These are phyloP conservation scores for Prosopis cineraria DNA, from an alignment of 306 rosid genomes.

Conservation along the genomic window DNA sequence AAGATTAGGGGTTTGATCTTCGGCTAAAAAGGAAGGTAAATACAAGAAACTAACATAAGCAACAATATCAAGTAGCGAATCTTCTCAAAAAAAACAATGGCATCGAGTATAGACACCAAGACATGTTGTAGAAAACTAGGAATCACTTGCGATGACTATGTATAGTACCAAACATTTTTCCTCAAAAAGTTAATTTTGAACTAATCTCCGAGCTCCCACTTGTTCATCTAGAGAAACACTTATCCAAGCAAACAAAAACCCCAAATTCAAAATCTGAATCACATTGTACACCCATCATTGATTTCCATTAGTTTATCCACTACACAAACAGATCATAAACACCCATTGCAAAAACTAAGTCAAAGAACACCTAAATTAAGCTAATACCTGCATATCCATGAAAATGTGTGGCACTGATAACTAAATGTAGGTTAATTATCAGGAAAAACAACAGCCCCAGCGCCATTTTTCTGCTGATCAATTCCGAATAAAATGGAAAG, in stretches of 20 bases:
- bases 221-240: background rate
- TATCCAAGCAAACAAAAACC: conserved; percentile 30
- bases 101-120: background rate
- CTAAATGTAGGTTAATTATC: conserved; percentile 48
- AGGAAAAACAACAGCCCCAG: conserved; percentile 46
- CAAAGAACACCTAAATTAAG: conserved; percentile 15
- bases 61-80: background rate
- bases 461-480: conserved; percentile 50
- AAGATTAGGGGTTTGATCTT: conserved; percentile 8
- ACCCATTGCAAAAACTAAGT: conserved; percentile 2
- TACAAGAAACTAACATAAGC: background rate
- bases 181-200: background rate
- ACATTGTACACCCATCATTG: background rate
- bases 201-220: background rate
- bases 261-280: conserved; percentile 28
- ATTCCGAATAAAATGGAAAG: conserved; percentile 26
- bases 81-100: background rate
- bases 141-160: background rate
- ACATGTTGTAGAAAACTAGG: conserved; percentile 2
- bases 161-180: background rate
- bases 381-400: conserved; percentile 70
- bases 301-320: background rate
- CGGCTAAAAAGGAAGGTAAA: background rate
- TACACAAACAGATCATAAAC: conserved; percentile 30
- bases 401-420: conserved; percentile 35